Conservation (phyloP, 78 protist genomes). For the Dictyostelium intermedium region DNA sequence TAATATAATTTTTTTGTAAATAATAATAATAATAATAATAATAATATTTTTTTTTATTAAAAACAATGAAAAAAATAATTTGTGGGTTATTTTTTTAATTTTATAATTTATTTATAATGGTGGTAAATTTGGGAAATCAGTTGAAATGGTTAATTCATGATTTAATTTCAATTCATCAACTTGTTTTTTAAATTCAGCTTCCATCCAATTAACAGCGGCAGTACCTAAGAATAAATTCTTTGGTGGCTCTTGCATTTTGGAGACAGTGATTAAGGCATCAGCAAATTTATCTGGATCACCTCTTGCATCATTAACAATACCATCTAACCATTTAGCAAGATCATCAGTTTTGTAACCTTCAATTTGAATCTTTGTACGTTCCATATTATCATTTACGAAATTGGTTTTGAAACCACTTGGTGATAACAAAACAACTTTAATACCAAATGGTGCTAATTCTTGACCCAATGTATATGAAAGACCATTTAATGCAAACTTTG, state of each 20-base stretch:
- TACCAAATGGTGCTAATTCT: constrained; percentile 50
- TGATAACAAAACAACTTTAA: neutral
- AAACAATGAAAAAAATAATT: too few relatives aligned
- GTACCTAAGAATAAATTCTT: neutral
- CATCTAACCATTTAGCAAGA: neutral
- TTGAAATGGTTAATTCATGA: neutral
- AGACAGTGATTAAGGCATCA: neutral
- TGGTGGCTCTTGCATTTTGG: neutral
- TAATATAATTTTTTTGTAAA: neutral
- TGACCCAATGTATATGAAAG: neutral
- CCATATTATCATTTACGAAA: neutral
- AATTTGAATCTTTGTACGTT: neutral
- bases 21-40: neutral
- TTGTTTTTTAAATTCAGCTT: neutral
- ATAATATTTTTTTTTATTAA: neutral
- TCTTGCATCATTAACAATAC: neutral
- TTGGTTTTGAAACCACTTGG: neutral
- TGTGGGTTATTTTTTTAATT: neutral
- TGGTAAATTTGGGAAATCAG: constrained; percentile 2
- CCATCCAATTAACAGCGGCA: neutral
- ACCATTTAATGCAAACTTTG: constrained; percentile 12
- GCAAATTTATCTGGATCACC: constrained; percentile 26
- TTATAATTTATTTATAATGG: neutral
- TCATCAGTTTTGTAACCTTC: neutral
- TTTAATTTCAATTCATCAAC: neutral